Base-by-base conservation (phyloP, 2,329 filamentous ascomycete species). In the Botrytis aclada region DNA sequence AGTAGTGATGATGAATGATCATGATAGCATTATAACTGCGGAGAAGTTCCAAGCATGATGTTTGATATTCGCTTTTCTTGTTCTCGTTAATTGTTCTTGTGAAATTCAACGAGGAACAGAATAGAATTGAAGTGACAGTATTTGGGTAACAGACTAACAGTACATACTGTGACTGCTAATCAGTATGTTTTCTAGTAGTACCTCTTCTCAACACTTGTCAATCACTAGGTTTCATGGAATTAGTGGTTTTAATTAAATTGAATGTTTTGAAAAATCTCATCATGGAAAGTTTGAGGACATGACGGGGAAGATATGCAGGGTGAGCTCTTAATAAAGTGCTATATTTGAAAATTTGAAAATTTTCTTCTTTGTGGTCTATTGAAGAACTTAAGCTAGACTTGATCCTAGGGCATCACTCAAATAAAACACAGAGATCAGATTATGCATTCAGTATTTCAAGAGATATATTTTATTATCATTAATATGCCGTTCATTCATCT, bases 21-120 rank as follows among this genome's bases (percentile, higher is more conserved):
- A 18, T 9, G n/a, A 29, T 14, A n/a, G n/a, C n/a, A 9, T 56
- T 5, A 4, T 29, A 14, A 8, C 3, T 4, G 1, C 32, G 3
- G 8, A 4, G 4, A 18, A 18, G 16, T 9, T 9, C 3, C 1
- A 29, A 29, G 14, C 0, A 9, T 18, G n/a, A 56, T 1, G n/a
- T 29, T 4, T 29, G 14, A 18, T 29, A 29, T 29, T 32, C 3
- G 0, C 6, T 29, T 56, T 56, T 3, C n/a, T 9, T 8, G 5
- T 56, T 18, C n/a, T 16, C 14, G 29, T 18, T 0, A 1, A 16
- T 32, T 0, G 3, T 18, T 56, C 14, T 7, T 51, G 9, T 14
- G 22, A 25, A 1, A 18, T 56, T 29, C n/a, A 16, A 56, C 9
- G 51, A 18, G n/a, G 14, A 29, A 29, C 29, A 1, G 3, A 32